Conservation (phyloP, 2,329 filamentous ascomycete species). For the Rugonectria rugulosa region DNA sequence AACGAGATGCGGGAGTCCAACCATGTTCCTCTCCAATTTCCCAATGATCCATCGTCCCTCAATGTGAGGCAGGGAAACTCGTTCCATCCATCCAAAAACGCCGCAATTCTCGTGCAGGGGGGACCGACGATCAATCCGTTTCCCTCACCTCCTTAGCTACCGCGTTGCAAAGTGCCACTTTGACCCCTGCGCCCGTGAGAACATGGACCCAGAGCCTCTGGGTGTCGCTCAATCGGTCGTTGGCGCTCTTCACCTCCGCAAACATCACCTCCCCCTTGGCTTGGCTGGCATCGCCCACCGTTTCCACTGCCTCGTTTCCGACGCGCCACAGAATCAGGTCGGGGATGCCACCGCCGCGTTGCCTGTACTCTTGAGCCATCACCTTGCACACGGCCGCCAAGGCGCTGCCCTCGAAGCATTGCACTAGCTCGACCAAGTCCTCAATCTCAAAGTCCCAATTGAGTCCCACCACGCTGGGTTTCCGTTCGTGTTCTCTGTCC, state of each 20-base stretch:
- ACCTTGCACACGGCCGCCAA: slow-evolving; percentile 89
- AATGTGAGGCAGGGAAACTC: slow-evolving; percentile 19
- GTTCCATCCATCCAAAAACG: no score
- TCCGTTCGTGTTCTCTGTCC: slow-evolving; percentile 69
- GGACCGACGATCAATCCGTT: slow-evolving; percentile 43
- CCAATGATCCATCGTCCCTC: slow-evolving; percentile 14
- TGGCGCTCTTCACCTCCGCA: slow-evolving; percentile 81
- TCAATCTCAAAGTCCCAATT: slow-evolving; percentile 86
- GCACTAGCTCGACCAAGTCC: slow-evolving; percentile 80
- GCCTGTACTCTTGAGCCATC: slow-evolving; percentile 92
- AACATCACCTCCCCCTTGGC: slow-evolving; percentile 74
- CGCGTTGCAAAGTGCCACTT: slow-evolving; percentile 80
- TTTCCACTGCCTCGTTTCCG: slow-evolving; percentile 37
- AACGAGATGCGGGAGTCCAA: slow-evolving; percentile 22
- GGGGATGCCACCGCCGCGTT: slow-evolving; percentile 85
- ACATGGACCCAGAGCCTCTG: slow-evolving; percentile 98
- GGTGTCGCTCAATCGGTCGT: slow-evolving; percentile 94
- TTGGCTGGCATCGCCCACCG: slow-evolving; percentile 37
- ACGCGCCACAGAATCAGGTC: slow-evolving; percentile 89
- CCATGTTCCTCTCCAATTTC: slow-evolving; percentile 14
- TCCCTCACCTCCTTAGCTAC: slow-evolving; percentile 60
- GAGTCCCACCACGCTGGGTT: slow-evolving; percentile 88
- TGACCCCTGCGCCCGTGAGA: slow-evolving; percentile 81
- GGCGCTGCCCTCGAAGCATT: slow-evolving; percentile 80
- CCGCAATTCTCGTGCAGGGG: no score